phyloP scores from a whole-genome alignment of 2,329 filamentous ascomycete genomes.

The Bipolaris sorokiniana region DNA sequence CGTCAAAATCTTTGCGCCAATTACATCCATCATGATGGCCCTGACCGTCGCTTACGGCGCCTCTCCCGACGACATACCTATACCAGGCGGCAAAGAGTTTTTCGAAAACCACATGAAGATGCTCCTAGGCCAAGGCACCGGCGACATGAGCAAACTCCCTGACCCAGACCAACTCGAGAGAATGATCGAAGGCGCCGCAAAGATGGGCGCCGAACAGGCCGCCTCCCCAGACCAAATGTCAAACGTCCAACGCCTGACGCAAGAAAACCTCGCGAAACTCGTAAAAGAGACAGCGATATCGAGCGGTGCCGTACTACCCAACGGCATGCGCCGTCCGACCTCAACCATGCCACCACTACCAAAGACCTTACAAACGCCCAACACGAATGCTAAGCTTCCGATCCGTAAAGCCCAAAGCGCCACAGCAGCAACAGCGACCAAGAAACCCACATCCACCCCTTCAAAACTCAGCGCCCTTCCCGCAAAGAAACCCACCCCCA shows the following conservation, averaged over 20 bases:
- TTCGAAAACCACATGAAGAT: conserved; percentile 46
- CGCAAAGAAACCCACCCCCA: conserved; percentile 7
- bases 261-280: conserved; percentile 47
- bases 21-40: conserved; percentile 58
- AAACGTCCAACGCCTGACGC: conserved; percentile 42
- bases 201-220: conserved; percentile 41
- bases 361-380: conserved; percentile 29
- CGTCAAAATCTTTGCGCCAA: conserved; percentile 58
- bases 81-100: conserved; percentile 45
- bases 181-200: conserved; percentile 45
- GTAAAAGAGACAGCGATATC: conserved; percentile 49
- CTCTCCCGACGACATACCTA: conserved; percentile 42
- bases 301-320: conserved; percentile 43
- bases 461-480: conserved; percentile 14
- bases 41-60: conserved; percentile 54
- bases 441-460: conserved; percentile 10
- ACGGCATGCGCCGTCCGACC: conserved; percentile 37
- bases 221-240: conserved; percentile 33
- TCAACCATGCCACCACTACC: conserved; percentile 38
- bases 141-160: conserved; percentile 43
- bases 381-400: conserved; percentile 8
- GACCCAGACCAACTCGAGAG: conserved; percentile 46
- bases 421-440: conserved; percentile 23
- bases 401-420: conserved; percentile 35
- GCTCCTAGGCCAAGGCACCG: conserved; percentile 37